phyloP scores from a whole-genome alignment of 1,284 basidiomycete species.

The Paramarasmius palmivorus region DNA sequence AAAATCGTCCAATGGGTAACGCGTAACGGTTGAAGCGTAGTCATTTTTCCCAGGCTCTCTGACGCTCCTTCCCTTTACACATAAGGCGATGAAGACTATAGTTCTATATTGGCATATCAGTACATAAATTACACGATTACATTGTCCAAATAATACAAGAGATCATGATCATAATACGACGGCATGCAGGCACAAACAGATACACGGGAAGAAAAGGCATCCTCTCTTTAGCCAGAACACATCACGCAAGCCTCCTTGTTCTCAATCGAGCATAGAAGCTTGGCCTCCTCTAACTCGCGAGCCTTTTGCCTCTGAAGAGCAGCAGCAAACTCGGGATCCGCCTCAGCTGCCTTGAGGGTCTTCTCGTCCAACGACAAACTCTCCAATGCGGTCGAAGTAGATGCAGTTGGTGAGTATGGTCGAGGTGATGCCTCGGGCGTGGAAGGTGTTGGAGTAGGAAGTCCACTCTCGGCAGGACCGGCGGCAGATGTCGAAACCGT shows the following conservation, averaged over 20 bases:
- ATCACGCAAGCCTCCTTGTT: constrained; percentile 89
- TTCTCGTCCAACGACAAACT: constrained; percentile 41
- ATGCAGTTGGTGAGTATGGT: constrained; percentile 10
- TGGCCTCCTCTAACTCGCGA: constrained; percentile 80
- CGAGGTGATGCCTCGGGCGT: constrained; percentile 17
- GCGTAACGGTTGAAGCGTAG: no score
- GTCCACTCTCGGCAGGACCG: constrained; percentile 10
- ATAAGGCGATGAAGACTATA: no score
- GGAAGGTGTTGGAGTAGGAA: constrained; percentile 31
- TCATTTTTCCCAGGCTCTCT: no score
- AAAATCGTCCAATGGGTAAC: no score
- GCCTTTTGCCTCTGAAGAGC: constrained; percentile 74
- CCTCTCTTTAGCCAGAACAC: constrained; percentile 76
- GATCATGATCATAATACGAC: not conserved
- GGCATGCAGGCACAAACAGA: not conserved
- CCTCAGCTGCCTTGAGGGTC: constrained; percentile 53
- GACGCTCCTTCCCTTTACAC: no score
- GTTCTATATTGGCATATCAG: no score
- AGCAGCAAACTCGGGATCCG: constrained; percentile 81
- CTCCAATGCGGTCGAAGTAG: constrained; percentile 19
- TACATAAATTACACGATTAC: not conserved
- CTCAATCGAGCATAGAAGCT: constrained; percentile 81
- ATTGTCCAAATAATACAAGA: not conserved
- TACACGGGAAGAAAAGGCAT: no score
- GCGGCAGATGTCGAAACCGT: constrained; percentile 17